Conservation (phyloP, 106 monocot species). For the Apostasia shenzhenica region DNA sequence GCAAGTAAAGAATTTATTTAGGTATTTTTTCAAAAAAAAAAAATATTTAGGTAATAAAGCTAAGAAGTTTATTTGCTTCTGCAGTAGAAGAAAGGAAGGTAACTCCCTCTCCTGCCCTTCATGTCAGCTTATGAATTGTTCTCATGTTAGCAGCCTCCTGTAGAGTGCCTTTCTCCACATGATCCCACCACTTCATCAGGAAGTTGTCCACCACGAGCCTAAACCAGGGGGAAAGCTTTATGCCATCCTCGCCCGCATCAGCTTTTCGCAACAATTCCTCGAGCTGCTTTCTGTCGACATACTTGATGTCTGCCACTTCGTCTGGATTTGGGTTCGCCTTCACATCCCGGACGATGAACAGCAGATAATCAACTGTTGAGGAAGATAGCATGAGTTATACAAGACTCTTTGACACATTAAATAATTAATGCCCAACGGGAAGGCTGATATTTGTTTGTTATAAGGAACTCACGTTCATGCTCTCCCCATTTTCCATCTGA, state of each 20-base stretch:
- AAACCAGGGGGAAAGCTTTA: slow-evolving; percentile 88
- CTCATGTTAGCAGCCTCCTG: slow-evolving; percentile 56
- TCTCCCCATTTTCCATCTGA: slow-evolving; percentile 96
- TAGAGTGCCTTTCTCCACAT: slow-evolving; percentile 64
- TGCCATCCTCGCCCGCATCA: slow-evolving; percentile 48
- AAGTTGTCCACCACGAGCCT: slow-evolving; percentile 77
- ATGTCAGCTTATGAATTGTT: slow-evolving; percentile 58
- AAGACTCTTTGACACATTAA: background rate
- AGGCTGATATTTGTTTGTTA: background rate
- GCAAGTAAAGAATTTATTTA: too few relatives aligned
- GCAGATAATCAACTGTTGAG: slow-evolving; percentile 71
- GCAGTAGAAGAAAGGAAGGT: too few relatives aligned
- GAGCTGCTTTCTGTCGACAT: slow-evolving; percentile 50
- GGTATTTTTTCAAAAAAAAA: too few relatives aligned
- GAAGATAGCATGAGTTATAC: background rate
- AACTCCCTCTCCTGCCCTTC: background rate
- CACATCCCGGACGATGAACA: slow-evolving; percentile 63
- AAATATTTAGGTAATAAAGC: too few relatives aligned
- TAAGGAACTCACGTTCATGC: slow-evolving; percentile 54
- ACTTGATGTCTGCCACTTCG: slow-evolving; percentile 67
- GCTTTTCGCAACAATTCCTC: slow-evolving; percentile 65
- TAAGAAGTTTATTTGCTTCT: too few relatives aligned
- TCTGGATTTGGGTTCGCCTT: slow-evolving; percentile 58
- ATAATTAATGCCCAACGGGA: background rate
- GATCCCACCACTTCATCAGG: slow-evolving; percentile 85